Evolutionary conservation across 306 rosid genomes (phyloP).

Genomic region (Malus orientalis): DNA sequence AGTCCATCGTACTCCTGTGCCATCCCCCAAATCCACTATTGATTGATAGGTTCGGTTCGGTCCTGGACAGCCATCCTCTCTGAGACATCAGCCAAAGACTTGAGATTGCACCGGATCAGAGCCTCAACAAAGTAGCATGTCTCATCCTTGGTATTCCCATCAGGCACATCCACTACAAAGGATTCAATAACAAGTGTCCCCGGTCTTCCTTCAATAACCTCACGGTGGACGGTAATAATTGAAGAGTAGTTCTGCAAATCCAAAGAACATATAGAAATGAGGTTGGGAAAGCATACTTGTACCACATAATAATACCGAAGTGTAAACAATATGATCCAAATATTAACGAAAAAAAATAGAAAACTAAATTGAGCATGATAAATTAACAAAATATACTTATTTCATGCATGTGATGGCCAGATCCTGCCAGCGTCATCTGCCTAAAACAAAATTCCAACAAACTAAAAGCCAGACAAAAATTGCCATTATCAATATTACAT

Average conservation of each 20-base stretch:
- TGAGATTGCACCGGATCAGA: slow-evolving; percentile 86
- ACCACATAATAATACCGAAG: not conserved
- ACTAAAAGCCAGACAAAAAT: not conserved
- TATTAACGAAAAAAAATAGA: not conserved
- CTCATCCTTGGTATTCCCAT: slow-evolving; percentile 89
- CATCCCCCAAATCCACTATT: slow-evolving; percentile 27
- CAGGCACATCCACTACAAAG: slow-evolving; percentile 88
- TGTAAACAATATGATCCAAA: not conserved
- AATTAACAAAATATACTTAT: not conserved
- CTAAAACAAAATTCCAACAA: not conserved
- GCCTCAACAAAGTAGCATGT: slow-evolving; percentile 94
- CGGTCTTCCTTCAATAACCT: slow-evolving; percentile 80
- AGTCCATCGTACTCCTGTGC: slow-evolving; percentile 26
- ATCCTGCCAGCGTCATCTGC: not conserved
- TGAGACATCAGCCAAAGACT: slow-evolving; percentile 91
- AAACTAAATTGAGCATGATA: not conserved
- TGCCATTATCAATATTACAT: not conserved
- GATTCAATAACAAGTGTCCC: slow-evolving; percentile 95
- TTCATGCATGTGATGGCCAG: not conserved
- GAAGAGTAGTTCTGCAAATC: slow-evolving; percentile 89
- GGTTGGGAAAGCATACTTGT: slow-evolving; percentile 1
- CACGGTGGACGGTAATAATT: slow-evolving; percentile 78
- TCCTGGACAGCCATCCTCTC: slow-evolving; percentile 96
- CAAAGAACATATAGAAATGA: slow-evolving; percentile 11
- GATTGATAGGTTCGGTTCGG: slow-evolving; percentile 52